Conservation (phyloP, 2,329 filamentous ascomycete species). For the Cladophialophora bantiana region DNA sequence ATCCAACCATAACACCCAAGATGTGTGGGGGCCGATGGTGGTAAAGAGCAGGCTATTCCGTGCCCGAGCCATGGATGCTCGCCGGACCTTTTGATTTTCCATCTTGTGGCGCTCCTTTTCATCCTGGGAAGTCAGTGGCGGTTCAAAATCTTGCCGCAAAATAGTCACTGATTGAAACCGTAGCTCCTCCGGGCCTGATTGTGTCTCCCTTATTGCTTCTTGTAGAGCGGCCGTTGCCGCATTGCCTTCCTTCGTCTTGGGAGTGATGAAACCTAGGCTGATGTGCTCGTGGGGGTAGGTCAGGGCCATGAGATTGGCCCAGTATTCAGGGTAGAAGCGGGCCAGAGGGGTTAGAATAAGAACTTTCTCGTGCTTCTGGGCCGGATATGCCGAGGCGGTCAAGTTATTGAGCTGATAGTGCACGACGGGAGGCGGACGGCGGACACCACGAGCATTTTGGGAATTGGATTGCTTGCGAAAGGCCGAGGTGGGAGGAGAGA, state of each 20-base stretch:
- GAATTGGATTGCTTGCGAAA: slow-evolving; percentile 69
- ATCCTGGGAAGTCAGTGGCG: slow-evolving; percentile 77
- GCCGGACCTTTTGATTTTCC: slow-evolving; percentile 82
- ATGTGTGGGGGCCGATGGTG: slow-evolving; percentile 85
- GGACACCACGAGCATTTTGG: slow-evolving; percentile 27
- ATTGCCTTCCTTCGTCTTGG: slow-evolving; percentile 92
- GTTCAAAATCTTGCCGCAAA: slow-evolving; percentile 91
- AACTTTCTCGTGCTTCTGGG: slow-evolving; percentile 81
- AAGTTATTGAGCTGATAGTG: slow-evolving; percentile 96
- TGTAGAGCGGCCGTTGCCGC: slow-evolving; percentile 82
- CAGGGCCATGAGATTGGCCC: slow-evolving; percentile 87
- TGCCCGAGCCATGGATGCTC: slow-evolving; percentile 90
- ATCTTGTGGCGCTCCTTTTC: slow-evolving; percentile 92
- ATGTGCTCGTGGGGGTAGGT: slow-evolving; percentile 93
- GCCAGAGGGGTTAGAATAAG: slow-evolving; percentile 93
- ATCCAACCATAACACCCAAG: slow-evolving; percentile 97
- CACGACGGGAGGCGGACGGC: slow-evolving; percentile 76
- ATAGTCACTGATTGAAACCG: slow-evolving; percentile 95
- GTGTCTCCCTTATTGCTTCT: slow-evolving; percentile 82
- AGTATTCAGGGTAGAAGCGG: slow-evolving; percentile 92
- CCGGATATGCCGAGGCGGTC: slow-evolving; percentile 77
- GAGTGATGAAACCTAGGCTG: slow-evolving; percentile 93
- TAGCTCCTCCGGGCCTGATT: slow-evolving; percentile 78
- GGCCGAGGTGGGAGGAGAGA: slow-evolving; percentile 76
- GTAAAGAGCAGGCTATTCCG: slow-evolving; percentile 96